These are phyloP conservation scores for Fusarium keratoplasticum DNA, from an alignment of 2,329 filamentous ascomycete species.

Conservation along the genomic window DNA sequence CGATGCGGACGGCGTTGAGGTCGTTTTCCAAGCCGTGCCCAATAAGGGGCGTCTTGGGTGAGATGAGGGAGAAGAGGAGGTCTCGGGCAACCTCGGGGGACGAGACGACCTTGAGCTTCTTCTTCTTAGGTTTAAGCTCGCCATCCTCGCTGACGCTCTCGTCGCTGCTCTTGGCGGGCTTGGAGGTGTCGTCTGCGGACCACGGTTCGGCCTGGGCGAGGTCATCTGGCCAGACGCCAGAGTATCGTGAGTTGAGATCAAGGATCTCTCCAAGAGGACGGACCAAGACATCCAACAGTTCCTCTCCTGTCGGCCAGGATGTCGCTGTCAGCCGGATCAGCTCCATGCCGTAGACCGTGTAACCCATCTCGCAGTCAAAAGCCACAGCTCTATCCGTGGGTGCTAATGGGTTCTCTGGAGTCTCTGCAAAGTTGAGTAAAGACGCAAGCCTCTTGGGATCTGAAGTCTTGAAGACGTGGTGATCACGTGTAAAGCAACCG, in stretches of 20 bases:
- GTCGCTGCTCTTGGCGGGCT: conserved; percentile 40
- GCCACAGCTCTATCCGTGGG: conserved; percentile 73
- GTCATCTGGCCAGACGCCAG: conserved; percentile 84
- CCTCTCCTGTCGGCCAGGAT: conserved; percentile 82
- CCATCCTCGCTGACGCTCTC: conserved; percentile 44
- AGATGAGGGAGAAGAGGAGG: conserved; percentile 80
- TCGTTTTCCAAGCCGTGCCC: conserved; percentile 98
- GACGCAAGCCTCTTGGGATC: conserved; percentile 81
- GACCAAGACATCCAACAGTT: conserved; percentile 86
- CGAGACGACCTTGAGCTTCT: conserved; percentile 76
- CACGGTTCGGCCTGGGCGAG: conserved; percentile 75
- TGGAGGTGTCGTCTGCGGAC: conserved; percentile 44
- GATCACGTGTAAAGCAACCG: conserved; percentile 77
- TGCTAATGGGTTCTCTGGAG: conserved; percentile 72
- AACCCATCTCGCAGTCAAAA: conserved; percentile 98
- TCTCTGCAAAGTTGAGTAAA: conserved; percentile 82
- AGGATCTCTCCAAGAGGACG: conserved; percentile 85
- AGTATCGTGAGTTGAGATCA: conserved; percentile 93
- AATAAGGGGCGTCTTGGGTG: conserved; percentile 83
- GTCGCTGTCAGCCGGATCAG: conserved; percentile 90
- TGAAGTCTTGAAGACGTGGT: conserved; percentile 89
- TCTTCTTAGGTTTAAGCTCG: conserved; percentile 46
- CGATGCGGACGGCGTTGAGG: conserved; percentile 83
- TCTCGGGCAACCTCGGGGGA: conserved; percentile 80
- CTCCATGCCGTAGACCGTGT: conserved; percentile 89